phyloP scores from a whole-genome alignment of 495 filamentous ascomycete species.

The Aspergillus indologenus region DNA sequence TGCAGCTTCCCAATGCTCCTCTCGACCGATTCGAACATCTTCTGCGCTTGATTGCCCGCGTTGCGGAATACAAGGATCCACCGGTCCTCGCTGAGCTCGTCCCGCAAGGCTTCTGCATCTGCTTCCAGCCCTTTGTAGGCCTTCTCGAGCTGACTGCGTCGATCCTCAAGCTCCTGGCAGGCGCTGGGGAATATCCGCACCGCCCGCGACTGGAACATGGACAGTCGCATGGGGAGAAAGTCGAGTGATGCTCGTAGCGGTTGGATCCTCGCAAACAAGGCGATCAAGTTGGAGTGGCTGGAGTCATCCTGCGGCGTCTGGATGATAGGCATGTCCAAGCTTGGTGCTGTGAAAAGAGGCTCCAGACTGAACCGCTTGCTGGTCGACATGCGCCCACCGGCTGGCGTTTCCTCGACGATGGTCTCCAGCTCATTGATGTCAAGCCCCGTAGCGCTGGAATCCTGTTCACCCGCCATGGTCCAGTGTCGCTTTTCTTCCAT shows the following conservation, averaged over 20 bases:
- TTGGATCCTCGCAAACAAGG: slow-evolving; percentile 90
- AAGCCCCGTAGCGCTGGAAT: slow-evolving; percentile 55
- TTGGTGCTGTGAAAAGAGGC: slow-evolving; percentile 51
- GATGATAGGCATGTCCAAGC: slow-evolving; percentile 53
- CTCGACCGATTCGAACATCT: slow-evolving; percentile 91
- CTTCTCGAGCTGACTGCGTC: slow-evolving; percentile 66
- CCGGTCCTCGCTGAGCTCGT: slow-evolving; percentile 88
- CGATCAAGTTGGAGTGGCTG: slow-evolving; percentile 69
- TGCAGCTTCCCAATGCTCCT: slow-evolving; percentile 77
- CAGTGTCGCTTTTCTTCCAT: slow-evolving; percentile 93
- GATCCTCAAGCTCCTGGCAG: slow-evolving; percentile 78
- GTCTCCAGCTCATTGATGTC: slow-evolving; percentile 91
- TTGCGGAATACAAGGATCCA: slow-evolving; percentile 95
- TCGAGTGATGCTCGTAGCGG: slow-evolving; percentile 88
- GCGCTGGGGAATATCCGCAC: slow-evolving; percentile 78
- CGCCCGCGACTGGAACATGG: slow-evolving; percentile 76
- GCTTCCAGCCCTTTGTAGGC: slow-evolving; percentile 78
- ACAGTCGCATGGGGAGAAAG: slow-evolving; percentile 93
- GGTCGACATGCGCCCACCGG: slow-evolving; percentile 41
- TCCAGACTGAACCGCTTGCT: slow-evolving; percentile 68
- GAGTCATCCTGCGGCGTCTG: slow-evolving; percentile 70
- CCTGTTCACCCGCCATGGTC: slow-evolving; percentile 56
- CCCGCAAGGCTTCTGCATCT: slow-evolving; percentile 81
- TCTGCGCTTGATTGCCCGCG: slow-evolving; percentile 86
- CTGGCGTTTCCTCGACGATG: slow-evolving; percentile 85